phyloP scores from a whole-genome alignment of 148 eudicot species.

The Beta vulgaris region DNA sequence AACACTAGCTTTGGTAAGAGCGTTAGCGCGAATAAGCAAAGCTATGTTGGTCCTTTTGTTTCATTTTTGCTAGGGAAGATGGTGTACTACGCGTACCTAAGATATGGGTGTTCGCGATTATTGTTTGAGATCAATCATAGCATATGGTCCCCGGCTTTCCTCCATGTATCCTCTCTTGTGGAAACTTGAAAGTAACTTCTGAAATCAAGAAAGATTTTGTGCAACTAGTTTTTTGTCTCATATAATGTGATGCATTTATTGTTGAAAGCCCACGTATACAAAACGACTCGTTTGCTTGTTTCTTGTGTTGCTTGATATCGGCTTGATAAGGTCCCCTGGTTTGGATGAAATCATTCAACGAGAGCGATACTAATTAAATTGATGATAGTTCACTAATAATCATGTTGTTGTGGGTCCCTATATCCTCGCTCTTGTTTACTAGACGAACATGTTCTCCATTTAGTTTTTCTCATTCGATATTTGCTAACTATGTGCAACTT shows the following conservation, averaged over 20 bases:
- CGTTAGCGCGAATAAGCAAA: too few relatives aligned
- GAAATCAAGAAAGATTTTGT: conserved; percentile 24
- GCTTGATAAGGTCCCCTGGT: conserved; percentile 7
- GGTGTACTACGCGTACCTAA: too few relatives aligned
- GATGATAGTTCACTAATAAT: too few relatives aligned
- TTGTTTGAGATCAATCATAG: neutral
- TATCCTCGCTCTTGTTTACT: too few relatives aligned
- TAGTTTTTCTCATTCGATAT: too few relatives aligned
- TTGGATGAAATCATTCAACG: neutral
- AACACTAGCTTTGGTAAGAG: too few relatives aligned
- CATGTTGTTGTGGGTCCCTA: too few relatives aligned
- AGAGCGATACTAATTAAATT: too few relatives aligned
- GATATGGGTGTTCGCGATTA: neutral
- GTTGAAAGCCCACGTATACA: neutral
- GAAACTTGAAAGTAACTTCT: conserved; percentile 9
- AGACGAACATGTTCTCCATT: too few relatives aligned
- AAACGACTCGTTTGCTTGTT: neutral
- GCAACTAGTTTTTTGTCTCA: conserved; percentile 15
- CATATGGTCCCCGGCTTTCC: neutral
- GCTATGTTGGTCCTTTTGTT: too few relatives aligned
- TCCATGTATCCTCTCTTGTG: neutral
- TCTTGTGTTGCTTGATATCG: conserved; percentile 10
- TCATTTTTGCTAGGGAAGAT: too few relatives aligned
- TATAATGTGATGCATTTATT: neutral
- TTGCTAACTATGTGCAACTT: neutral